phyloP scores from a whole-genome alignment of 2,329 filamentous ascomycete genomes.

The Aspergillus amoenus region DNA sequence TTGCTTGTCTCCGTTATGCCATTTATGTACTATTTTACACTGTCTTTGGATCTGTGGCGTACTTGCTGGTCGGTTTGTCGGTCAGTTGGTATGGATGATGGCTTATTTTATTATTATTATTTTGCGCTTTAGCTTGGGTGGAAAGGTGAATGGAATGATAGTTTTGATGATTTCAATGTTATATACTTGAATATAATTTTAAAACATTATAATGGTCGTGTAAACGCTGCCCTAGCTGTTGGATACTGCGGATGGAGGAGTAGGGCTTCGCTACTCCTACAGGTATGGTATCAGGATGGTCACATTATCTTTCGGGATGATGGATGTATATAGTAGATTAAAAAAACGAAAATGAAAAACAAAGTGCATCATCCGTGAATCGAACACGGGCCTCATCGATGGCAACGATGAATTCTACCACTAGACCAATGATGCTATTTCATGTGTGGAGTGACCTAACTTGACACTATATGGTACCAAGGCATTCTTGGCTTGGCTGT shows the following conservation, averaged over 20 bases:
- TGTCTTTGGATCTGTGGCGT: neutral
- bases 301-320: no score
- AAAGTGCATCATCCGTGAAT: slow-evolving; percentile 43
- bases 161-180: no score
- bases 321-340: no score
- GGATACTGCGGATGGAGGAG: no score
- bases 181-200: no score
- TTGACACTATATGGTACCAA: neutral
- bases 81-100: neutral
- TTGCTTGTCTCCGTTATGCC: neutral
- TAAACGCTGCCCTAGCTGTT: no score
- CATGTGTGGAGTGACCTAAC: neutral
- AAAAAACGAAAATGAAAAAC: neutral
- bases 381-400: slow-evolving; percentile 50
- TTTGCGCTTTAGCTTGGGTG: neutral
- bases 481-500: neutral
- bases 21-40: neutral
- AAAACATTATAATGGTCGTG: no score
- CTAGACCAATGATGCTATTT: slow-evolving; percentile 45
- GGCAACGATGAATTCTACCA: slow-evolving; percentile 48
- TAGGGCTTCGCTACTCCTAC: no score
- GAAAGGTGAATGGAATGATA: no score
- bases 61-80: no score
- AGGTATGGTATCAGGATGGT: no score
- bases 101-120: neutral